These are phyloP conservation scores for Zygnema cylindricum DNA, from an alignment of 139 green algal species.

Conservation along the genomic window DNA sequence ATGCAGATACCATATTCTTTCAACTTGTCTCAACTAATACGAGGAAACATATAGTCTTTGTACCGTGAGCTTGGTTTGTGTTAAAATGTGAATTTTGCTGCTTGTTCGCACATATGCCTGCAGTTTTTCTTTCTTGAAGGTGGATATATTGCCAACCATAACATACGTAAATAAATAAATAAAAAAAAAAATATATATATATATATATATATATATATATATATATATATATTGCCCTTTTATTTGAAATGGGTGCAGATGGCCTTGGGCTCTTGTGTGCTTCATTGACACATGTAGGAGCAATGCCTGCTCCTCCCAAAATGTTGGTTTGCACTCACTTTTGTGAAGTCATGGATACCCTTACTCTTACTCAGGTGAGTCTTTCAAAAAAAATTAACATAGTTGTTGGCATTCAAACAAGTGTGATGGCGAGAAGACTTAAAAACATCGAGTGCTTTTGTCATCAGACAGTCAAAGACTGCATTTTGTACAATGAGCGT, in stretches of 20 bases:
- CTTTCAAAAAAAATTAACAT: no score
- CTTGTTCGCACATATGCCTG: no score
- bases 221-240: no score
- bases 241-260: slow-evolving; percentile 43
- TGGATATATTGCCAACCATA: no score
- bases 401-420: no score
- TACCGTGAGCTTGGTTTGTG: no score
- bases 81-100: no score
- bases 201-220: no score
- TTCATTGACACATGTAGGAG: slow-evolving; percentile 15
- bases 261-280: slow-evolving; percentile 53
- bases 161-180: no score
- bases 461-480: slow-evolving; percentile 1
- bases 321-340: slow-evolving; percentile 61
- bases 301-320: slow-evolving; percentile 28
- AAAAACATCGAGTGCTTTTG: neutral
- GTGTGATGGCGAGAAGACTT: no score
- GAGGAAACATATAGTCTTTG: neutral
- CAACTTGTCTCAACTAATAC: neutral
- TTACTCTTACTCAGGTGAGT: slow-evolving; percentile 14
- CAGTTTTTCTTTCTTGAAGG: no score
- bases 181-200: no score
- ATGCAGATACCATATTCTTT: neutral
- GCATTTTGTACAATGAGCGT: slow-evolving; percentile 10
- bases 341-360: slow-evolving; percentile 32